phyloP scores from a whole-genome alignment of 495 filamentous ascomycete species.

The Hyaloscypha finlandica region DNA sequence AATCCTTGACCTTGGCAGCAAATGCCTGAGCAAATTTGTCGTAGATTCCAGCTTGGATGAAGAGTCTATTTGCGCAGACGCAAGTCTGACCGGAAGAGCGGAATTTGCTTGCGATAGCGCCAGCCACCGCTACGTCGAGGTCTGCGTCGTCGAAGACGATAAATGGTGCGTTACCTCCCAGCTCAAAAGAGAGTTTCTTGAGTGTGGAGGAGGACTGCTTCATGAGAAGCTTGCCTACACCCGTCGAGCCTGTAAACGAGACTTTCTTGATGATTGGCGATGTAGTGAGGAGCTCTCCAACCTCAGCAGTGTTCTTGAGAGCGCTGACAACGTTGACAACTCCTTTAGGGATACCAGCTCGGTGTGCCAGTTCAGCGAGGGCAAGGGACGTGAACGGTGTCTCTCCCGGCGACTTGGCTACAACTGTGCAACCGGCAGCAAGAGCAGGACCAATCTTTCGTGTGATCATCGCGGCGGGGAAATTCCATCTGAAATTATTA shows the following conservation, averaged over 20 bases:
- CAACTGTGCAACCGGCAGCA: conserved; percentile 81
- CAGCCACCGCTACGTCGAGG: conserved; percentile 72
- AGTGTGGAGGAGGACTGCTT: conserved; percentile 77
- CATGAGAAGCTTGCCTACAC: conserved; percentile 86
- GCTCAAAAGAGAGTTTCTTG: conserved; percentile 85
- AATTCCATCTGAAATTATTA: conserved; percentile 67
- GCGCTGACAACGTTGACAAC: conserved; percentile 83
- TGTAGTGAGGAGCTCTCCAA: conserved; percentile 73
- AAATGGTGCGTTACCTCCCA: conserved; percentile 91
- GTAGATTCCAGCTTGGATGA: conserved; percentile 77
- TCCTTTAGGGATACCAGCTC: conserved; percentile 82
- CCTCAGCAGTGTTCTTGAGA: conserved; percentile 66
- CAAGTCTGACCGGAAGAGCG: conserved; percentile 87
- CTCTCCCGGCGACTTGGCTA: conserved; percentile 82
- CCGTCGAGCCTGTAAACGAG: conserved; percentile 86
- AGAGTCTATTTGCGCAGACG: conserved; percentile 87
- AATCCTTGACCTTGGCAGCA: conserved; percentile 70
- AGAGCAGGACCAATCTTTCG: conserved; percentile 85
- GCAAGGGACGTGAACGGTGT: conserved; percentile 85
- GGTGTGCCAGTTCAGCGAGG: conserved; percentile 76
- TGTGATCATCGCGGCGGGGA: conserved; percentile 91
- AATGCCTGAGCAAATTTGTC: conserved; percentile 73
- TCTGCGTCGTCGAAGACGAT: conserved; percentile 94
- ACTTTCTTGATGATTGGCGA: conserved; percentile 76
- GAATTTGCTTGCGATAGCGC: conserved; percentile 80